Base-by-base conservation (phyloP, 345 rosid species). In the Leavenworthia alabamica region DNA sequence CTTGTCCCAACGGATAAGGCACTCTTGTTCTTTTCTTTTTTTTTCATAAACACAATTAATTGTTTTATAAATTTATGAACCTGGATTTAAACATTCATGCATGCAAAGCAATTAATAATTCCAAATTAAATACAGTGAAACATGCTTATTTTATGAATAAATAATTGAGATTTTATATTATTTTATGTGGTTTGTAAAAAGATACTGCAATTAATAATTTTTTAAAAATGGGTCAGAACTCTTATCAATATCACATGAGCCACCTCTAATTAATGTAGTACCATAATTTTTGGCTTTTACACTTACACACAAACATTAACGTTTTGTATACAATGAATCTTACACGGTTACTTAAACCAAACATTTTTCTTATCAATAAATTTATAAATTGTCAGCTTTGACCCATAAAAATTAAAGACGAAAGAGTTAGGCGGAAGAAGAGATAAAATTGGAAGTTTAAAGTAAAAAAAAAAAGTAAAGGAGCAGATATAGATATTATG, bases 1-100 rank as follows among this genome's bases (percentile, higher is more conserved):
- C 22, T 46, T 55, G 56, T 44, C 59, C 59, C 39, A 33, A 48
- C 53, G 60, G 70, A 63, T 64, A 64, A 71, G 75, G 47, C 69
- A 39, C 47, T 31, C 64, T 17, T 48, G 23, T 0, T n/a, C n/a
- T n/a, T n/a, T n/a, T n/a, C n/a, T n/a, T n/a, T n/a, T n/a, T n/a
- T n/a, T n/a, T n/a, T n/a, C n/a, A n/a, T n/a, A n/a, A n/a, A n/a
- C n/a, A n/a, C n/a, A n/a, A n/a, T n/a, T n/a, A n/a, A n/a, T n/a
- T n/a, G n/a, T n/a, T n/a, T n/a, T n/a, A n/a, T n/a, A n/a, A n/a
- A n/a, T n/a, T n/a, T n/a, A n/a, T n/a, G n/a, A n/a, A n/a, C n/a
- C n/a, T n/a, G n/a, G n/a, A n/a, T n/a, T n/a, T n/a, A n/a, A n/a
- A n/a, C n/a, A n/a, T n/a, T n/a, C n/a, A n/a, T n/a, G n/a, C n/a